A percentile compares a stretch with the other conserved stretches of the same genome.
These are phyloP conservation scores for Xylaria multiplex DNA, from an alignment of 2,329 filamentous ascomycete genomes.

Conservation along the genomic window DNA sequence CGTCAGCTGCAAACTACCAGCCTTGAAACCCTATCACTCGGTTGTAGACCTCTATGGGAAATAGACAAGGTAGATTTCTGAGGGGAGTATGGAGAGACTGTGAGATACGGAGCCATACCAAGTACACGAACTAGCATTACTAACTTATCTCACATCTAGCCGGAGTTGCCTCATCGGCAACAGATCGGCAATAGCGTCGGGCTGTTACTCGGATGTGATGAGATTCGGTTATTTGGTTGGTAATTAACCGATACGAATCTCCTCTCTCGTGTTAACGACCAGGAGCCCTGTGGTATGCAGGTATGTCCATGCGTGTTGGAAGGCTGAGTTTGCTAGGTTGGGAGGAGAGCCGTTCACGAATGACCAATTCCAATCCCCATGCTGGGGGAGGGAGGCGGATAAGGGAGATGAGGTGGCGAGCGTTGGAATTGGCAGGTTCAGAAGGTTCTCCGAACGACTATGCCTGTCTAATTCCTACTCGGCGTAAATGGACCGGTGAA, in stretches of 20 bases:
- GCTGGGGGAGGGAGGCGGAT: not conserved
- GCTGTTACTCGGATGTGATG: not conserved
- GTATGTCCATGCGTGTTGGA: not conserved
- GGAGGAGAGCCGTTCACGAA: not conserved
- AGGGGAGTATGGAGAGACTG: not conserved
- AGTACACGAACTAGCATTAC: not conserved
- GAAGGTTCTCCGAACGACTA: not conserved
- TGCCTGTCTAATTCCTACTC: not conserved
- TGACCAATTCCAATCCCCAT: not conserved
- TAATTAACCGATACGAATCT: not conserved
- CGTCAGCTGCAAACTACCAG: not conserved
- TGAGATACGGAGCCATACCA: not conserved
- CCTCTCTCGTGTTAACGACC: no score
- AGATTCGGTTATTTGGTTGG: not conserved
- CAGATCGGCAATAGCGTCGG: not conserved
- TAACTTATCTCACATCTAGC: not conserved
- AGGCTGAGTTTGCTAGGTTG: not conserved
- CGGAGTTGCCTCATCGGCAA: not conserved
- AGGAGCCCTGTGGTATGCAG: not conserved
- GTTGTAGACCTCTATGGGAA: not conserved
- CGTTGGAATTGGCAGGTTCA: no score
- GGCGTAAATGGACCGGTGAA: conserved; percentile 7
- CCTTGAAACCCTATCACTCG: not conserved
- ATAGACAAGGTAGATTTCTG: not conserved
- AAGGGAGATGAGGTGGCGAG: not conserved